phyloP scores from a whole-genome alignment of 768 basidiomycete species.

The Collybiopsis confluens region DNA sequence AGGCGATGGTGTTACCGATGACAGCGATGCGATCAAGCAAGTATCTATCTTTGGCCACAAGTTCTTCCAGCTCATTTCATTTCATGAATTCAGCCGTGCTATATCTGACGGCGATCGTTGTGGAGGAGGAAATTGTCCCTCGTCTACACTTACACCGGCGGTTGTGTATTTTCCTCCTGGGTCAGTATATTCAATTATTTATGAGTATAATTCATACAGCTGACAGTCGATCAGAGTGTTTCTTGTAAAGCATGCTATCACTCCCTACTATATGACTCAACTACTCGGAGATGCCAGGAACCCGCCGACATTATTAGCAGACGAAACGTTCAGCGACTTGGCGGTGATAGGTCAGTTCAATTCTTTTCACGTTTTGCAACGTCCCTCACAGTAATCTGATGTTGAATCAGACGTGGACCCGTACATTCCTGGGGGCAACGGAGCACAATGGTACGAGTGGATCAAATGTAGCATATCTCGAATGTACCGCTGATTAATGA shows the following conservation, averaged over 20 bases:
- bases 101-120: slow-evolving; percentile 12
- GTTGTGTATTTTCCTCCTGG: slow-evolving; percentile 48
- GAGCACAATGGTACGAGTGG: slow-evolving; percentile 1
- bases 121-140: slow-evolving; percentile 8
- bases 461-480: not conserved
- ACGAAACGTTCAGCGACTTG: slow-evolving; percentile 40
- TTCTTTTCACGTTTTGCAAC: too few species aligned
- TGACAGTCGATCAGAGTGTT: slow-evolving; percentile 28
- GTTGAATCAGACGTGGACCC: slow-evolving; percentile 40
- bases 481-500: not conserved
- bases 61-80: not conserved
- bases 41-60: not conserved
- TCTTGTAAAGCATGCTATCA: slow-evolving; percentile 40
- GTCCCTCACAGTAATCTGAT: not conserved
- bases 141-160: slow-evolving; percentile 35
- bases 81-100: slow-evolving; percentile 20
- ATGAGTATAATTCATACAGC: slow-evolving; percentile 31
- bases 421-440: slow-evolving; percentile 35
- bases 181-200: not conserved
- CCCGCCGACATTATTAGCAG: slow-evolving; percentile 43
- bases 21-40: slow-evolving; percentile 13
- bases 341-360: slow-evolving; percentile 44
- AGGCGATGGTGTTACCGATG: slow-evolving; percentile 25
- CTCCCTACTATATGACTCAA: slow-evolving; percentile 49
- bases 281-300: slow-evolving; percentile 47